Base-by-base conservation (phyloP, 2,329 filamentous ascomycete species). In the Fusarium citri region DNA sequence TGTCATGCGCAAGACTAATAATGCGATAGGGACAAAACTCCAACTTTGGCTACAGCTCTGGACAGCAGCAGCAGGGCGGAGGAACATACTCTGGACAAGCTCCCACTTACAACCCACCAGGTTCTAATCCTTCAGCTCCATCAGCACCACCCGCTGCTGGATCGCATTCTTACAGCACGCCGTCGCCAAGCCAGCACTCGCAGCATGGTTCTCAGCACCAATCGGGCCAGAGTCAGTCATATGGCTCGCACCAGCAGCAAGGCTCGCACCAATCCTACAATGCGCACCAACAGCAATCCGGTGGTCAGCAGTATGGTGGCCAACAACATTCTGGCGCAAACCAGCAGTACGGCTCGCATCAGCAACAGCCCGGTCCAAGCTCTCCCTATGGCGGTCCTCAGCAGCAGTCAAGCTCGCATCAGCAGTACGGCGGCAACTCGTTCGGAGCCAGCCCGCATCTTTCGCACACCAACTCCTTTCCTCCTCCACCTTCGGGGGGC, bases 11-110 rank as follows among this genome's bases (percentile, higher is more conserved):
- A 26, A 47, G 34, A 64, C 69, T 76, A 49, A 76, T 45, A 11
- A 63, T 45, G 26, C 25, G 54, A 28, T 68, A 86, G 82, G 81
- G 82, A 64, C 84, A 88, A 68, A 87, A 85, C 49, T 64, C 60
- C 42, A 64, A 64, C 74, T 93, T 87, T 76, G 90, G 89, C 31
- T 91, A 91, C 23, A 86, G 86, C 72, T 78, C 83, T 6, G 85
- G 84, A 45, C 82, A 85, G 45, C 82, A 69, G 41, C 64, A 66
- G 22, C 60, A 64, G 34, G 34, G 57, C 11, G 53, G 56, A 11
- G 67, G 67, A 45, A 50, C 67, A 66, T 93, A 92, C 77, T 85
- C 82, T 64, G 90, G 89, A 58, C 83, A 87, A 59, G 88, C 89
- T 41, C 91, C 91, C 15, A 81, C 79, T 8, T 82, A 82, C 64